Conservation (phyloP, 768 basidiomycete genomes). For the Trametes maxima region DNA sequence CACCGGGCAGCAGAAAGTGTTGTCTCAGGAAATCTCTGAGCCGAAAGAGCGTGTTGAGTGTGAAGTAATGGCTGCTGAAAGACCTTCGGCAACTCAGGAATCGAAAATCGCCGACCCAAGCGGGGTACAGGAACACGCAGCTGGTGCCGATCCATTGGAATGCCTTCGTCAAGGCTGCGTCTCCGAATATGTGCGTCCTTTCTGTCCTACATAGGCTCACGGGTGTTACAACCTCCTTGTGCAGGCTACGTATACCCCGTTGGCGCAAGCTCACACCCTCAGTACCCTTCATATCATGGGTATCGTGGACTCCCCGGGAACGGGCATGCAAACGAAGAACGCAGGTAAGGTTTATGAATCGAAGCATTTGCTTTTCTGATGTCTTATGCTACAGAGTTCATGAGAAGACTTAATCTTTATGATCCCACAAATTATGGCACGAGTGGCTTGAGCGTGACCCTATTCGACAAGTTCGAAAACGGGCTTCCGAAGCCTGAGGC, state of each 20-base stretch:
- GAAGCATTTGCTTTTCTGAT: not conserved
- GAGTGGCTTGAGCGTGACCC: constrained; percentile 44
- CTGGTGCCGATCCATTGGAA: not conserved
- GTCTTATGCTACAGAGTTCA: constrained; percentile 44
- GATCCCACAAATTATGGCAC: constrained; percentile 53
- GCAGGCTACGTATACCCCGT: constrained; percentile 14
- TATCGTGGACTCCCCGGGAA: constrained; percentile 30
- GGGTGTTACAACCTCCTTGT: not conserved
- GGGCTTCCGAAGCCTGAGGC: constrained; percentile 52
- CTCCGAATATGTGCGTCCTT: not conserved
- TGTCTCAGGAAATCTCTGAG: not conserved
- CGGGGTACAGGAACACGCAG: not conserved
- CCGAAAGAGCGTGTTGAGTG: not conserved
- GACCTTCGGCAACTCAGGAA: not conserved
- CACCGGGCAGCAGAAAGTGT: not conserved
- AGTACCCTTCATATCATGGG: constrained; percentile 35
- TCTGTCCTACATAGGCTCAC: not conserved
- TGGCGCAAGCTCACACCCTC: not conserved
- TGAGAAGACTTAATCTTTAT: constrained; percentile 46
- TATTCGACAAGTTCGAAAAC: constrained; percentile 51
- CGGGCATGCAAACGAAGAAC: not conserved
- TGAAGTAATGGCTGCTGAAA: not conserved
- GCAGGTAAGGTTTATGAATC: constrained; percentile 7
- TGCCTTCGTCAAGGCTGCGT: not conserved
- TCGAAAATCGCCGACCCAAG: too few species aligned